phyloP scores from a whole-genome alignment of 345 rosid genomes.

The Punica granatum region DNA sequence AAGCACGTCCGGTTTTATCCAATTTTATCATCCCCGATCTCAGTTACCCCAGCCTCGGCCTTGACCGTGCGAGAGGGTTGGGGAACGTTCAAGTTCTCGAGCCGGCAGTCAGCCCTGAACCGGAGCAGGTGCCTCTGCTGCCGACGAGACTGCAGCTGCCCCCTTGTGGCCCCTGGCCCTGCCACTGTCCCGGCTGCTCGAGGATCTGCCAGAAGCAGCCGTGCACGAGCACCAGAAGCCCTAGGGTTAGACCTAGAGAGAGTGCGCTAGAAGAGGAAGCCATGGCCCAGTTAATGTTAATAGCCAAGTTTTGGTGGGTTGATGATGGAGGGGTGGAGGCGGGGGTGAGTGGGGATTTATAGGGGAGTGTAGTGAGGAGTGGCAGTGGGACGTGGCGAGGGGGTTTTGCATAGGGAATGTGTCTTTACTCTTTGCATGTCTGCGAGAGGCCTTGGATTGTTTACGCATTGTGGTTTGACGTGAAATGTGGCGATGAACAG shows the following conservation, averaged over 20 bases:
- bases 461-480: too few species aligned
- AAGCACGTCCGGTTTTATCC: too few species aligned
- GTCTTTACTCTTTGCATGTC: constrained; percentile 10
- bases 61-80: constrained; percentile 21
- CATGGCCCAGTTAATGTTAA: too few species aligned
- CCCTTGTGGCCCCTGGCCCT: too few species aligned
- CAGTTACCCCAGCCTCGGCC: constrained; percentile 35
- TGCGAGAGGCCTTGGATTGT: not conserved
- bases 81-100: constrained; percentile 19
- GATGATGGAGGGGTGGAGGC: not conserved
- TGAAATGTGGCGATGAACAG: too few species aligned
- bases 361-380: not conserved
- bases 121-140: constrained; percentile 13
- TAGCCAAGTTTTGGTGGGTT: not conserved
- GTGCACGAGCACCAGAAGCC: not conserved
- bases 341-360: constrained; percentile 2
- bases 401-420: constrained; percentile 1
- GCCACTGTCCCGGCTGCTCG: not conserved
- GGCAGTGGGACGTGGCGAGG: constrained; percentile 7
- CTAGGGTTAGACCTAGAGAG: not conserved
- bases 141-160: not conserved
- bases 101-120: constrained; percentile 22
- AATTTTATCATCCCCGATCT: constrained; percentile 39
- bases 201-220: constrained; percentile 7
- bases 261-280: not conserved